A percentile compares a stretch with the other conserved stretches of the same genome.
These are phyloP conservation scores for Myxozyma neglecta DNA, from an alignment of 805 yeast species.

Conservation along the genomic window DNA sequence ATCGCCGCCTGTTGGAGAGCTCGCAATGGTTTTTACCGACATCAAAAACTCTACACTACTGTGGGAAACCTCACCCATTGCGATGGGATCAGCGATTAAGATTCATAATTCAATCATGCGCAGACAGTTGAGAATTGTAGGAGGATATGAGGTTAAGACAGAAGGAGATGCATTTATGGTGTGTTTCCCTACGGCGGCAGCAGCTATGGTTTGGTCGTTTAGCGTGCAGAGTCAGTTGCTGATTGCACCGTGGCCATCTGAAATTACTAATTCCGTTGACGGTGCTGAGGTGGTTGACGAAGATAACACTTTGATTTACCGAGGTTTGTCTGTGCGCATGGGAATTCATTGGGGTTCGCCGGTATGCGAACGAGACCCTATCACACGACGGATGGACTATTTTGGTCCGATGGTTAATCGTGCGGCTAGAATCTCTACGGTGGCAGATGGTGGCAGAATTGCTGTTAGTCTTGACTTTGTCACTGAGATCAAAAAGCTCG, in stretches of 20 bases:
- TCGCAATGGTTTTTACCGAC: conserved; percentile 97
- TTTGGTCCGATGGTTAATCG: conserved; percentile 98
- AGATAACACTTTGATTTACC: conserved; percentile 58
- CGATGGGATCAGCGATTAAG: conserved; percentile 96
- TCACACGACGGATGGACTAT: conserved; percentile 96
- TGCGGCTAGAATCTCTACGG: conserved; percentile 87
- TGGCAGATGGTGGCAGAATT: conserved; percentile 98
- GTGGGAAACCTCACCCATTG: conserved; percentile 91
- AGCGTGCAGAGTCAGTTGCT: conserved; percentile 83
- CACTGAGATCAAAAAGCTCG: conserved; percentile 63
- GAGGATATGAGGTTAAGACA: conserved; percentile 97
- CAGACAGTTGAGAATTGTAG: conserved; percentile 83
- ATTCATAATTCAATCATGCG: conserved; percentile 94
- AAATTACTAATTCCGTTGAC: conserved; percentile 78
- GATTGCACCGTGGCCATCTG: conserved; percentile 93
- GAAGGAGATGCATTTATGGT: conserved; percentile 99
- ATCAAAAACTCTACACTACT: conserved; percentile 88
- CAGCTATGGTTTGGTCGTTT: conserved; percentile 92
- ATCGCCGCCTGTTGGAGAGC: conserved; percentile 89
- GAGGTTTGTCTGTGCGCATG: conserved; percentile 95
- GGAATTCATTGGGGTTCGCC: conserved; percentile 99
- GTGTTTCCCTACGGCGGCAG: conserved; percentile 86
- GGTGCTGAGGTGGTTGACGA: conserved; percentile 76
- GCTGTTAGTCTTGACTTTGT: conserved; percentile 81
- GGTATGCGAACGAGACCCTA: conserved; percentile 90